phyloP scores from a whole-genome alignment of 371 early-diverging fungal genomes.

The Haplosporangium sp. region DNA sequence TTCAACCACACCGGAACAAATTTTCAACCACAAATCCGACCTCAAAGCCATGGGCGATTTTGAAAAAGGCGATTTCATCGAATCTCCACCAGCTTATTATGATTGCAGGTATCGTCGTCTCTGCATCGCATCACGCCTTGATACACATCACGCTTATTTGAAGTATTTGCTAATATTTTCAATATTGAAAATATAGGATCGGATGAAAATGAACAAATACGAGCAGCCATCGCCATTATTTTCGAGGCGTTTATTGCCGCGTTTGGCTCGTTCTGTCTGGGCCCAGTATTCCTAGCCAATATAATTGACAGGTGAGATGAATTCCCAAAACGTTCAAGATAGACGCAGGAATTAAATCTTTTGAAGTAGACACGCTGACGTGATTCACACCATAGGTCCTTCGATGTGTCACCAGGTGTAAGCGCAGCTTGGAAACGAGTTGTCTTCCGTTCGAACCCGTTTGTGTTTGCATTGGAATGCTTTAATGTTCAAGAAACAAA shows the following conservation, averaged over 20 bases:
- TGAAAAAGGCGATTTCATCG: constrained; percentile 24
- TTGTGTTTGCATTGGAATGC: constrained; percentile 40
- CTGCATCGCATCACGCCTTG: neutral
- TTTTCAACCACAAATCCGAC: no score
- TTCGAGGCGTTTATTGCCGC: constrained; percentile 38
- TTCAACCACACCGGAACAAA: constrained; percentile 3
- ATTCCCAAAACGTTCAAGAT: no score
- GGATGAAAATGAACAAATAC: constrained; percentile 45
- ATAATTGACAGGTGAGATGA: constrained; percentile 39
- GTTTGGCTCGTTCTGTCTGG: constrained; percentile 39
- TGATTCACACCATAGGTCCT: constrained; percentile 14
- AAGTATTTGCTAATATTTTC: no score
- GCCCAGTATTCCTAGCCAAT: constrained; percentile 30
- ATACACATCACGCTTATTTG: no score
- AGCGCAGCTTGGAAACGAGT: constrained; percentile 34
- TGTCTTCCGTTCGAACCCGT: constrained; percentile 41
- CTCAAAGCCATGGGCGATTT: constrained; percentile 8
- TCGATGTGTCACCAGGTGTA: constrained; percentile 30
- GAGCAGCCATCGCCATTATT: constrained; percentile 23
- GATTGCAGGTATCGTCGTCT: constrained; percentile 33
- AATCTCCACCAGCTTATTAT: constrained; percentile 31
- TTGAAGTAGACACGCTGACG: neutral
- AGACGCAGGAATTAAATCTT: neutral
- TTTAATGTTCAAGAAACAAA: constrained; percentile 35
- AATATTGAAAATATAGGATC: constrained; percentile 10